Conservation (phyloP, 2,329 filamentous ascomycete species). For the Trichoderma sp. region DNA sequence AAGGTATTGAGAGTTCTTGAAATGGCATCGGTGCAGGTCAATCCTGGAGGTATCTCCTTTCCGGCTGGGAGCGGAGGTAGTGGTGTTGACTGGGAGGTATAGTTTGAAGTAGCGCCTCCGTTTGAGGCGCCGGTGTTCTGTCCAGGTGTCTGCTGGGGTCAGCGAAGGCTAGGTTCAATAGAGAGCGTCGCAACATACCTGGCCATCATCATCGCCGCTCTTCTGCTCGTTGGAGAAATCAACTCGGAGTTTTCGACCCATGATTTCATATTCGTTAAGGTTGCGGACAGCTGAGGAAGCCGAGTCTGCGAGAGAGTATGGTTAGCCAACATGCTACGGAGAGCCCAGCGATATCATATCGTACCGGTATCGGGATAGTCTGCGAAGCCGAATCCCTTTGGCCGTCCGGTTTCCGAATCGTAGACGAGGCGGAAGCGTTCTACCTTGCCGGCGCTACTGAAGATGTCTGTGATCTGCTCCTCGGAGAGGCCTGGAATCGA, state of each 20-base stretch:
- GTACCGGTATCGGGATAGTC: conserved; percentile 89
- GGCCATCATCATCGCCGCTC: conserved; percentile 57
- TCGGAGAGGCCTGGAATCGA: conserved; percentile 78
- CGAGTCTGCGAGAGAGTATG: conserved; percentile 49
- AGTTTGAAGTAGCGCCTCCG: conserved; percentile 31
- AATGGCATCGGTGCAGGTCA: conserved; percentile 86
- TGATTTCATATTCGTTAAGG: conserved; percentile 90
- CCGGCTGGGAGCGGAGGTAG: conserved; percentile 82
- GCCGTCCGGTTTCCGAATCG: conserved; percentile 89
- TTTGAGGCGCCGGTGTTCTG: conserved; percentile 33
- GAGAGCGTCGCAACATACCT: conserved; percentile 9
- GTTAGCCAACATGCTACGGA: conserved; percentile 22
- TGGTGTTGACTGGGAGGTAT: conserved; percentile 43
- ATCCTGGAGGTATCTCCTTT: conserved; percentile 75
- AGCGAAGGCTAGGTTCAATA: background rate
- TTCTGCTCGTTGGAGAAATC: conserved; percentile 94
- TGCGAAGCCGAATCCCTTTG: conserved; percentile 95
- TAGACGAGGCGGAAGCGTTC: conserved; percentile 91
- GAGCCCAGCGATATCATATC: conserved; percentile 12
- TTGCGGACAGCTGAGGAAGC: conserved; percentile 94
- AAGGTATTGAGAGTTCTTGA: conserved; percentile 85
- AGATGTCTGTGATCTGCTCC: conserved; percentile 92
- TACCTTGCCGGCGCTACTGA: conserved; percentile 85
- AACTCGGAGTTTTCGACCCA: conserved; percentile 89
- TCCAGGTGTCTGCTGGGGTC: conserved; percentile 22